These are phyloP conservation scores for Fusarium continuum DNA, from an alignment of 2,329 filamentous ascomycete genomes.

Conservation along the genomic window DNA sequence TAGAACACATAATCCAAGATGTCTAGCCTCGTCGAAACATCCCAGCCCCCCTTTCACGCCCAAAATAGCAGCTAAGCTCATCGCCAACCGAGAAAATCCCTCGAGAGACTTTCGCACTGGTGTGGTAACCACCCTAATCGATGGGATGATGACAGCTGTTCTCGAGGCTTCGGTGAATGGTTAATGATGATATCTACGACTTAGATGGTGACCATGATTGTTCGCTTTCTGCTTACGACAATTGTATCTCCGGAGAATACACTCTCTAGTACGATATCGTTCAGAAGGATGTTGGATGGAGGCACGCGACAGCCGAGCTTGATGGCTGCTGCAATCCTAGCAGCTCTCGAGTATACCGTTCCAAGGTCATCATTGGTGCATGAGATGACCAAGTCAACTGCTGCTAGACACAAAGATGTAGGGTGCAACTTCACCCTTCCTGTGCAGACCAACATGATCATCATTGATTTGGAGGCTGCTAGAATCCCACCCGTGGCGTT, in stretches of 20 bases:
- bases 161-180: constrained; percentile 41
- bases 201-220: constrained; percentile 59
- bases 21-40: constrained; percentile 3
- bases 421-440: constrained; percentile 40
- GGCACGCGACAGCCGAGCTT: constrained; percentile 76
- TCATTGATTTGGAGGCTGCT: constrained; percentile 34
- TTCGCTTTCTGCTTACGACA: constrained; percentile 80
- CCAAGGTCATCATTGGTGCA: constrained; percentile 37
- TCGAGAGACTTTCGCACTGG: constrained; percentile 43
- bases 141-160: constrained; percentile 44
- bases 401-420: constrained; percentile 3
- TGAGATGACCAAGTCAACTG: constrained; percentile 28
- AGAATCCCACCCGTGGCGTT: constrained; percentile 35
- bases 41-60: constrained; percentile 23
- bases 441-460: constrained; percentile 44
- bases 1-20: constrained; percentile 5
- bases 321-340: constrained; percentile 72
- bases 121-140: constrained; percentile 42
- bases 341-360: constrained; percentile 60
- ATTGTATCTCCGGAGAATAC: constrained; percentile 86
- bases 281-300: constrained; percentile 75
- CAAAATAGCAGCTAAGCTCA: constrained; percentile 20
- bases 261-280: constrained; percentile 72
- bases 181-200: constrained; percentile 45
- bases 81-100: constrained; percentile 25